Percentiles rank a stretch among this genome's conserved stretches.
Conservation (phyloP, 305 asterid genomes). For the Fraxinus greggii region DNA sequence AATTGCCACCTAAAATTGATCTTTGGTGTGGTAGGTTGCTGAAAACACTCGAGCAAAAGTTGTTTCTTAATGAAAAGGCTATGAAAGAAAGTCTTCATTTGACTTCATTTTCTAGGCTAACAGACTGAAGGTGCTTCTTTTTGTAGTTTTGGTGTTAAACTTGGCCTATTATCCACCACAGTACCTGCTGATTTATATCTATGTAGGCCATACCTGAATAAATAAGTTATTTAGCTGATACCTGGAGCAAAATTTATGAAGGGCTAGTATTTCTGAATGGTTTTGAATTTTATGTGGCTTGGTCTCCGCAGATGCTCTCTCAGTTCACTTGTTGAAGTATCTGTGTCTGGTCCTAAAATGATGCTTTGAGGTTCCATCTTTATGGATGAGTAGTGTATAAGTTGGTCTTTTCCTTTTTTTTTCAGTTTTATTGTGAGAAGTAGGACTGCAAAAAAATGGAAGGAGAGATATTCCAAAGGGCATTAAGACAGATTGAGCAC, state of each 20-base stretch:
- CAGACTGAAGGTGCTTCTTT: background rate
- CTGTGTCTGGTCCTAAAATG: background rate
- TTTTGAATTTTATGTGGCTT: background rate
- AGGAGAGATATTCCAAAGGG: background rate
- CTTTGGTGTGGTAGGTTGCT: background rate
- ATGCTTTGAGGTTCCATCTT: background rate
- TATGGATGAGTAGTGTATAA: background rate
- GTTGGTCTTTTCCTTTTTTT: background rate
- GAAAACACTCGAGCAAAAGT: background rate
- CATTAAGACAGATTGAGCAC: background rate
- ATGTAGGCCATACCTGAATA: background rate
- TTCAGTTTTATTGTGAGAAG: background rate
- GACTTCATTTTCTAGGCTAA: background rate
- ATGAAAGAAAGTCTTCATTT: background rate
- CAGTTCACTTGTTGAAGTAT: slow-evolving; percentile 1
- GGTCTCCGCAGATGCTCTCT: background rate
- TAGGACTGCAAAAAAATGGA: background rate
- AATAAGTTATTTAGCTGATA: background rate
- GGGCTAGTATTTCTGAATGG: background rate
- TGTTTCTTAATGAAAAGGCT: background rate
- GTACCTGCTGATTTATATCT: background rate
- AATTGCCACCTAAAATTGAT: background rate
- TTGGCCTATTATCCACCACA: background rate
- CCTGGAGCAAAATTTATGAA: background rate
- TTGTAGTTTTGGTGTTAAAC: background rate